These are phyloP conservation scores for Aspergillus thermomutatus DNA, from an alignment of 2,329 filamentous ascomycete genomes.

Conservation along the genomic window DNA sequence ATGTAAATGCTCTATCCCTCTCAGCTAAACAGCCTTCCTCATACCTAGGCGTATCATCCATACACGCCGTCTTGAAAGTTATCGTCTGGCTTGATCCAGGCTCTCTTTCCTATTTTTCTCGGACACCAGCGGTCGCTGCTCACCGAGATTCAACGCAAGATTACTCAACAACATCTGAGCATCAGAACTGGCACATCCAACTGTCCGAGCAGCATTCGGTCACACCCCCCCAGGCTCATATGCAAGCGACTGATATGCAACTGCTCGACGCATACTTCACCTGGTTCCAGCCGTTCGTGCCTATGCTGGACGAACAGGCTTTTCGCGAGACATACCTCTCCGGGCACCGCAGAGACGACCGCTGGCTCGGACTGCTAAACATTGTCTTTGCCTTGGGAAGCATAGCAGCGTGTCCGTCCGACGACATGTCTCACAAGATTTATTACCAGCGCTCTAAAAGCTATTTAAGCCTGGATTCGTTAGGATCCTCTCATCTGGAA, in stretches of 20 bases:
- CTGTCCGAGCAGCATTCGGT: constrained; percentile 34
- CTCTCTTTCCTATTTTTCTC: constrained; percentile 46
- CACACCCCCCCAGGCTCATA: constrained; percentile 52
- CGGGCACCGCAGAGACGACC: constrained; percentile 61
- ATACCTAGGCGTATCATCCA: constrained; percentile 71
- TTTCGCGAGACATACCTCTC: constrained; percentile 65
- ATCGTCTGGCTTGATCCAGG: constrained; percentile 58
- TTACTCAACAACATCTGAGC: constrained; percentile 14
- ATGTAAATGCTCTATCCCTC: constrained; percentile 66
- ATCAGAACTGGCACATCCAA: constrained; percentile 23
- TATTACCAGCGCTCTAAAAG: constrained; percentile 68
- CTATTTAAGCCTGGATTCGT: constrained; percentile 63
- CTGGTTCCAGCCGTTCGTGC: constrained; percentile 67
- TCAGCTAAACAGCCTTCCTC: constrained; percentile 60
- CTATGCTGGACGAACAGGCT: constrained; percentile 68
- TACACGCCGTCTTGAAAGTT: constrained; percentile 70
- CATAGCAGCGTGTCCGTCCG: constrained; percentile 61
- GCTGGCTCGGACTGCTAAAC: constrained; percentile 71
- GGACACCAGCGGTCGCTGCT: constrained; percentile 29
- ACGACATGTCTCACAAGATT: constrained; percentile 64
- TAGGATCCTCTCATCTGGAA: constrained; percentile 69
- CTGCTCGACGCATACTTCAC: constrained; percentile 75
- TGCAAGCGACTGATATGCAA: constrained; percentile 60
- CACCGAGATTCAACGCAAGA: constrained; percentile 16
- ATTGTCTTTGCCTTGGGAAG: constrained; percentile 75